Evolutionary conservation across 2,329 filamentous ascomycete species (phyloP).

Genomic region (Colletotrichum lini): DNA sequence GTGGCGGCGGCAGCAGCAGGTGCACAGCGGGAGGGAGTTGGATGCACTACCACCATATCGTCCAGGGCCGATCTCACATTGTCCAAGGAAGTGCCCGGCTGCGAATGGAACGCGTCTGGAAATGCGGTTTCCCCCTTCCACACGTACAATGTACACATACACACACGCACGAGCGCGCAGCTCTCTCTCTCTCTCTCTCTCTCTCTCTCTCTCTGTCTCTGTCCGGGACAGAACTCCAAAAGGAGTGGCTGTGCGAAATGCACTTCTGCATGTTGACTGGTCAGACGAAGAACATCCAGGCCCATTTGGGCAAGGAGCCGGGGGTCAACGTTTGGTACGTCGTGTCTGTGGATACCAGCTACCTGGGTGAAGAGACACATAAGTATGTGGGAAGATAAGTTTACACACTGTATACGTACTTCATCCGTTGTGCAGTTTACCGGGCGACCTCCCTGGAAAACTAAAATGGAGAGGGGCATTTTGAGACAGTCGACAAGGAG

Average conservation of each 20-base stretch:
- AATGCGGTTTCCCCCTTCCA: not conserved
- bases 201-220: not conserved
- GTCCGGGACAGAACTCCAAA: not conserved
- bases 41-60: slow-evolving; percentile 6
- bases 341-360: slow-evolving; percentile 4
- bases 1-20: not conserved
- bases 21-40: slow-evolving; percentile 4
- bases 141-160: too few relatives aligned
- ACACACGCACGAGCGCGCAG: too few relatives aligned
- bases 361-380: too few relatives aligned
- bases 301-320: slow-evolving; percentile 17
- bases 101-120: slow-evolving; percentile 13
- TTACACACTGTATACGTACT: not conserved
- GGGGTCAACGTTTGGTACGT: slow-evolving; percentile 16
- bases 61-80: slow-evolving; percentile 13
- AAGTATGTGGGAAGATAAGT: not conserved
- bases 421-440: not conserved
- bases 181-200: not conserved
- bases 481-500: slow-evolving; percentile 4
- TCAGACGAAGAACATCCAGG: slow-evolving; percentile 15
- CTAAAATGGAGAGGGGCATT: not conserved
- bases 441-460: slow-evolving; percentile 3
- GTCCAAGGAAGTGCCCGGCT: slow-evolving; percentile 18
- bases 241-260: slow-evolving; percentile 29
- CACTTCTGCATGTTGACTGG: slow-evolving; percentile 28